A percentile compares a stretch with the other conserved stretches of the same genome.
phyloP scores from a whole-genome alignment of 2,329 filamentous ascomycete genomes.

The Pseudopithomyces chartarum region DNA sequence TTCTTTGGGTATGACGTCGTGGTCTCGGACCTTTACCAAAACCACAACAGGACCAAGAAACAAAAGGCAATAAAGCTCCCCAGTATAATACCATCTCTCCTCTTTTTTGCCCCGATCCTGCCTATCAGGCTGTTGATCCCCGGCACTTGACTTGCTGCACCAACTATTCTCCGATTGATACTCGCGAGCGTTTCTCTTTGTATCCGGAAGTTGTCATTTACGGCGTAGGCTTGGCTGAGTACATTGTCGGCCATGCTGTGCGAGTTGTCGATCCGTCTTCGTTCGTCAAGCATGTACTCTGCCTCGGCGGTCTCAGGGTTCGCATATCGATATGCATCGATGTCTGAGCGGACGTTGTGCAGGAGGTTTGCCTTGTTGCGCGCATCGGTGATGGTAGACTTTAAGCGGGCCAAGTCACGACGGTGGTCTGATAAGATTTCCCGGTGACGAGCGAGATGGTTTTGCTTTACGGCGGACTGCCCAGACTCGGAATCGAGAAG shows the following conservation, averaged over 20 bases:
- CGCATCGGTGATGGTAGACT: conserved; percentile 72
- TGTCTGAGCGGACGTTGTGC: conserved; percentile 88
- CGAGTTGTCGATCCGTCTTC: conserved; percentile 82
- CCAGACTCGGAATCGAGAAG: conserved; percentile 91
- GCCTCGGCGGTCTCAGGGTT: conserved; percentile 85
- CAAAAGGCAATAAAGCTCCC: conserved; percentile 90
- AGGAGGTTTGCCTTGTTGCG: conserved; percentile 90
- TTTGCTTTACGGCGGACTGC: conserved; percentile 92
- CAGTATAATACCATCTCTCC: conserved; percentile 92
- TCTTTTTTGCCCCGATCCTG: conserved; percentile 92
- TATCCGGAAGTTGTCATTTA: conserved; percentile 86
- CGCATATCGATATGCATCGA: conserved; percentile 81
- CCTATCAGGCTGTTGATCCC: conserved; percentile 91
- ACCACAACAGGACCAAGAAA: conserved; percentile 79
- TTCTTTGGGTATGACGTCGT: conserved; percentile 28
- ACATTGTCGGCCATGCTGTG: conserved; percentile 89
- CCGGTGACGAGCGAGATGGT: conserved; percentile 88
- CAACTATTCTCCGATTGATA: conserved; percentile 88
- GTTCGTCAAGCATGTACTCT: conserved; percentile 96
- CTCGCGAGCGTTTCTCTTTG: conserved; percentile 87
- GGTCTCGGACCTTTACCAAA: conserved; percentile 31
- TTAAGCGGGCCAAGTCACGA: conserved; percentile 78
- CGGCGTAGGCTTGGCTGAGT: conserved; percentile 92
- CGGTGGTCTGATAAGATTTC: conserved; percentile 89
- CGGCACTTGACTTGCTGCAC: conserved; percentile 87